These are phyloP conservation scores for Populus deltoides DNA, from an alignment of 345 rosid species.

Conservation along the genomic window DNA sequence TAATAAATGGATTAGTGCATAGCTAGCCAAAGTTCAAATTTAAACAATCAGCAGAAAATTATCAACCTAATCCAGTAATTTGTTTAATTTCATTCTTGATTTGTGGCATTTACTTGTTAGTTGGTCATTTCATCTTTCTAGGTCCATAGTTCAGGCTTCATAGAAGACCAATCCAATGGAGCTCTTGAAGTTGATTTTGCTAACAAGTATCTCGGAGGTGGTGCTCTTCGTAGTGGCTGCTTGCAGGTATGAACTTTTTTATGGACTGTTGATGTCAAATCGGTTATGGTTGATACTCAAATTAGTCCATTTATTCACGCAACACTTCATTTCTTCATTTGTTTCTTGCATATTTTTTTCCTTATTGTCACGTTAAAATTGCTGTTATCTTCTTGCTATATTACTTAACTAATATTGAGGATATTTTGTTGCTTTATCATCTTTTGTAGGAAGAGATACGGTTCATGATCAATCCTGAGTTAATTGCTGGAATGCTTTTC, in stretches of 20 bases:
- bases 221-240: conserved; percentile 82
- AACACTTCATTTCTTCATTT: not conserved
- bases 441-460: conserved; percentile 85
- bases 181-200: conserved; percentile 93
- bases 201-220: conserved; percentile 84
- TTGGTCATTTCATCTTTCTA: conserved; percentile 19
- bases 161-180: conserved; percentile 67
- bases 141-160: conserved; percentile 57
- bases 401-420: not conserved
- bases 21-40: not conserved
- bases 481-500: conserved; percentile 91
- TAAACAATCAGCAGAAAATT: not conserved
- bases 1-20: not conserved
- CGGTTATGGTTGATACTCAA: not conserved
- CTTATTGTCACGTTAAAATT: not conserved
- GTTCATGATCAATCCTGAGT: conserved; percentile 91
- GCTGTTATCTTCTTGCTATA: not conserved
- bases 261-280: not conserved
- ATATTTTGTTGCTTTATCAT: not conserved
- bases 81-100: conserved; percentile 6
- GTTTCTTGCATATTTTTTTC: not conserved
- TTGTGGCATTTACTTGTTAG: not conserved
- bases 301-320: not conserved
- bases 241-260: conserved; percentile 54
- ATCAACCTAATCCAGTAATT: not conserved